Base-by-base conservation (phyloP, 805 yeast genomes). In the Schwanniomyces vanrijiae region DNA sequence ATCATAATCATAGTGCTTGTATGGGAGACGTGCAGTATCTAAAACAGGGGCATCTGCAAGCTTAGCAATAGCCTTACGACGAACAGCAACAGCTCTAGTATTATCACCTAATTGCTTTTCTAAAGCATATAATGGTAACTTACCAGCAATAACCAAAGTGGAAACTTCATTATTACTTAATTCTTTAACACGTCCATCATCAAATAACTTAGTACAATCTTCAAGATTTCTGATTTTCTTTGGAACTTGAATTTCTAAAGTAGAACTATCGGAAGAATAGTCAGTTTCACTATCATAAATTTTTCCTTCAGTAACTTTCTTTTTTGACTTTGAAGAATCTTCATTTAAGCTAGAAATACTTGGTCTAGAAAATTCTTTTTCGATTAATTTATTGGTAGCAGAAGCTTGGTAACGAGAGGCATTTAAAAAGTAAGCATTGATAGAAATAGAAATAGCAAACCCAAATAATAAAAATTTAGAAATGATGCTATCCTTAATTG, bases 61-160 rank as follows among this genome's bases (percentile, higher is more conserved):
- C 43, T 82, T 78, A 16, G 97, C 88, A 58, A 94, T 86, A n/a
- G 96, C 91, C 46, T 82, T 83, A 71, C 99, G 87, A 71, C 99
- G 91, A 46, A 94, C 86, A 38, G 79, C 77, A 55, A 94, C 99
- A 4, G 99, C 99, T 58, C 99, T 84, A 7, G 91, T 82, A 49
- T 85, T 89, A 63, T 94, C 94, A 24, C 77, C 87, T 50, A 94
- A 78, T 69, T 89, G 92, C 67, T 92, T 94, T 65, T 94, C 99
- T 52, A 94, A 78, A 0, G 98, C 96, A 64, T 94, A 94, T 46
- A 94, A 71, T 29, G 99, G 98, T 51, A 94, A 71, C 61, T 88
- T 88, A 29, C 96, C 95, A 3, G 77, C 68, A 9, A 81, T 75
- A 29, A 86, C 91, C 47, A 94, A 78, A 2, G 79, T 66, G 2